A percentile compares a stretch with the other conserved stretches of the same genome.
These are phyloP conservation scores for Hymenoscyphus albidus DNA, from an alignment of 2,329 filamentous ascomycete species.

Conservation along the genomic window DNA sequence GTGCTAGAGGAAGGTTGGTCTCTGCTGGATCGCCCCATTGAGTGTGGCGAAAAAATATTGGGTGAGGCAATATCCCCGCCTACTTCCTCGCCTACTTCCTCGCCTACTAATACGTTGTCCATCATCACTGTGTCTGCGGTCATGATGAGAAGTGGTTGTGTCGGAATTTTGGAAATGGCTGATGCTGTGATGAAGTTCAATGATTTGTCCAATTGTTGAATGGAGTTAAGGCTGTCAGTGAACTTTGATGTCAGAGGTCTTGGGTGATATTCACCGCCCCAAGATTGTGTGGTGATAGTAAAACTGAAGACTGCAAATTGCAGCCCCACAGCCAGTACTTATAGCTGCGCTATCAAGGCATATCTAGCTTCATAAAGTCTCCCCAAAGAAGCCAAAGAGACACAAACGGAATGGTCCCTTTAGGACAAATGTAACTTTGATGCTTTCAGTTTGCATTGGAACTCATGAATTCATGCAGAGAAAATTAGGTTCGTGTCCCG, in stretches of 20 bases:
- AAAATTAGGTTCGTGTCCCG: not conserved
- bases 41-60: not conserved
- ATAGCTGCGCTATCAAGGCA: conserved; percentile 2
- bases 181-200: not conserved
- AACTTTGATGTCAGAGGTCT: not conserved
- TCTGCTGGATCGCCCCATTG: not conserved
- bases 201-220: not conserved
- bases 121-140: not conserved
- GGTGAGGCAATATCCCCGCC: not conserved
- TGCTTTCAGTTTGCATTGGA: not conserved
- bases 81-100: not conserved
- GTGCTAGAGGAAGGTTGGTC: not conserved
- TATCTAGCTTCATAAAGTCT: not conserved
- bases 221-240: not conserved
- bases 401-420: not conserved
- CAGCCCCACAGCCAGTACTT: not conserved
- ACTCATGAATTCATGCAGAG: not conserved
- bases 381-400: not conserved
- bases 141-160: not conserved
- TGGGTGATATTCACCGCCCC: not conserved
- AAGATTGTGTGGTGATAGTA: not conserved
- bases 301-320: not conserved
- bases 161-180: not conserved
- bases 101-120: not conserved
- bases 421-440: not conserved